Evolutionary conservation across 495 filamentous ascomycete genomes (phyloP).

Genomic region (Hyphodiscus hymeniophilus): DNA sequence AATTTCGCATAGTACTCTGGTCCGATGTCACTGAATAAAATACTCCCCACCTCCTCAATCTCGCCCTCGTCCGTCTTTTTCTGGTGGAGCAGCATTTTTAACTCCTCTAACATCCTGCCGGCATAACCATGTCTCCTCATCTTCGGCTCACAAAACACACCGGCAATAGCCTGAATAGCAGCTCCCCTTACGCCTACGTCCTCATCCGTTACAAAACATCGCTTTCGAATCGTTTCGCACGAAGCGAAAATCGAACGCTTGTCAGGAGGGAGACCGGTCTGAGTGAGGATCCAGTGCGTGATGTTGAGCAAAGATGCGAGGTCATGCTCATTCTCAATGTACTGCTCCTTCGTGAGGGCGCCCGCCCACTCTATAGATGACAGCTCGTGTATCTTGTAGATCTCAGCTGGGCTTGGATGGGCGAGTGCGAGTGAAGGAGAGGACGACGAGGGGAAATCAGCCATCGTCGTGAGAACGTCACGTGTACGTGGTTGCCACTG

Average conservation of each 20-base stretch:
- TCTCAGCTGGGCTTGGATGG: slow-evolving; percentile 57
- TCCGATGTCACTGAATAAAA: slow-evolving; percentile 89
- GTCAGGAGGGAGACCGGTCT: slow-evolving; percentile 34
- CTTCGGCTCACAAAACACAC: slow-evolving; percentile 69
- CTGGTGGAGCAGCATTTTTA: slow-evolving; percentile 26
- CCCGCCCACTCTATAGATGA: slow-evolving; percentile 67
- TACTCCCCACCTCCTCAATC: slow-evolving; percentile 38
- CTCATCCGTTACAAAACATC: slow-evolving; percentile 22
- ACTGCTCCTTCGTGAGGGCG: slow-evolving; percentile 53
- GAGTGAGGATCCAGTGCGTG: slow-evolving; percentile 77
- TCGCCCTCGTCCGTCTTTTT: slow-evolving; percentile 29
- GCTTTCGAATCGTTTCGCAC: slow-evolving; percentile 77
- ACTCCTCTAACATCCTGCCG: slow-evolving; percentile 45
- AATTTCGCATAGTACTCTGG: slow-evolving; percentile 73
- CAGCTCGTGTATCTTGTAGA: slow-evolving; percentile 46
- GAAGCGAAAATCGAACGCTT: slow-evolving; percentile 59
- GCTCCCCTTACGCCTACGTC: slow-evolving; percentile 45
- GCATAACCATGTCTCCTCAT: slow-evolving; percentile 72
- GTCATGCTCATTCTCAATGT: slow-evolving; percentile 65
- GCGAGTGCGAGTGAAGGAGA: slow-evolving; percentile 52
- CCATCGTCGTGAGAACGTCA: too few relatives aligned
- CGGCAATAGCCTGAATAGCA: slow-evolving; percentile 66
- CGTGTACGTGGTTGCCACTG: too few relatives aligned
- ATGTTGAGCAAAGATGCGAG: slow-evolving; percentile 53
- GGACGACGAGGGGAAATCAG: too few relatives aligned